Evolutionary conservation across 768 basidiomycete genomes (phyloP), one percentile per base, ranked within the genome.

Genomic region (Hericium alpestre): DNA sequence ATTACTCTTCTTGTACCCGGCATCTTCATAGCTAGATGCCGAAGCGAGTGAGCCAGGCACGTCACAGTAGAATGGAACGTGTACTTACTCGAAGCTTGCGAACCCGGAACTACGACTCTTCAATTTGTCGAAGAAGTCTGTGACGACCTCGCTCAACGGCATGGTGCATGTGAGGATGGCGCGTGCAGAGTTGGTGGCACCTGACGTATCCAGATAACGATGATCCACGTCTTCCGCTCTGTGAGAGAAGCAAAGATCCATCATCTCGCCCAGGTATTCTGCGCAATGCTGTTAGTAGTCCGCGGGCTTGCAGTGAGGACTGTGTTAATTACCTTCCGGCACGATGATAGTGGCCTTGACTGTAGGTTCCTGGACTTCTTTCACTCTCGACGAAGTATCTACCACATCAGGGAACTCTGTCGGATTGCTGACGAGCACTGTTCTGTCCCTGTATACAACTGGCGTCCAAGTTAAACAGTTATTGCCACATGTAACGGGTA

Each of bases 191-290:
- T 9, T 27, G 10, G 18, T 23, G 20, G 70, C 61, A 3, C 66
- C 69, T 15, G 74, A 73, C 38, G 78, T 76, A 54, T 95, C 92
- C 18, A 97, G 76, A 66, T 94, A 92, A 37, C 80, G 80, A 71
- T 94, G 87, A 40, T 93, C 87, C 54, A 95, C 70, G 50, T 90
- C 82, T 56, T 86, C 82, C 2, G 86, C 95, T 50, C 96, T 83
- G 66, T 90, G 91, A 4, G 80, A 76, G 68, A 83, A 89, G 67
- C 93, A 96, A 1, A 98, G 79, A 41, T 90, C 88, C 87, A 98
- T 94, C 87, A 99, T 93, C 48, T 88, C 87, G 8, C 95, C 95
- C 38, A 96, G 84, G 67, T 93, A 94, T 60, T 91, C 93, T 93
- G 62, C 27, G 32, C 27, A 16, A 47, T 10, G 18, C 10, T 46